Percentiles rank a stretch among this genome's conserved stretches.
These are phyloP conservation scores for Pyrus bretschneideri DNA, from an alignment of 306 rosid species.

Conservation along the genomic window DNA sequence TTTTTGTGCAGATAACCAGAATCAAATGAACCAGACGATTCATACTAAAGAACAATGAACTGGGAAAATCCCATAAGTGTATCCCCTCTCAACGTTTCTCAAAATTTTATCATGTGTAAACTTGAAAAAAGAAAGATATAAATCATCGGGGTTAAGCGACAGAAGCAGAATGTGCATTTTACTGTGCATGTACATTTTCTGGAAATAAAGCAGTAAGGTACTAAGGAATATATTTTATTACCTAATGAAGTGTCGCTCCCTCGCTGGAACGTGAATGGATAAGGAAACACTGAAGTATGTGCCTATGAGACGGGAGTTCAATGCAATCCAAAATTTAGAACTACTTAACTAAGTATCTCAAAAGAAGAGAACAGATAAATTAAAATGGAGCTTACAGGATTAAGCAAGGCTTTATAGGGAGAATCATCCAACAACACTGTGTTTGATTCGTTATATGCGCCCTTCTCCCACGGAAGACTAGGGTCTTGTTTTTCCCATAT, in stretches of 20 bases:
- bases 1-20: not conserved
- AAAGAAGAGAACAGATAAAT: not conserved
- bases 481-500: constrained; percentile 74
- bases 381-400: constrained; percentile 43
- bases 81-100: not conserved
- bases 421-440: constrained; percentile 84
- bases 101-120: not conserved
- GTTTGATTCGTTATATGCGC: constrained; percentile 57
- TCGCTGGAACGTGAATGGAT: constrained; percentile 36
- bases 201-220: not conserved
- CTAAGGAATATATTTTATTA: constrained; percentile 25
- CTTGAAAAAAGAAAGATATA: not conserved
- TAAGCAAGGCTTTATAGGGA: constrained; percentile 76
- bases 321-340: constrained; percentile 2
- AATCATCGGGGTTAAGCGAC: not conserved
- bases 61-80: not conserved
- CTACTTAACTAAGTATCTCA: not conserved
- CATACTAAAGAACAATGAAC: not conserved
- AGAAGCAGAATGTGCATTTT: not conserved
- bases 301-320: constrained; percentile 34
- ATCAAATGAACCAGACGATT: not conserved
- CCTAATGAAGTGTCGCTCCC: constrained; percentile 51
- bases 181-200: not conserved
- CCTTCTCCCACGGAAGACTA: constrained; percentile 71
- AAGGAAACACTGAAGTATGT: constrained; percentile 54